Percentiles rank a stretch among this genome's conserved stretches.
phyloP scores from a whole-genome alignment of 768 basidiomycete species.

The Boletus sensibilis region DNA sequence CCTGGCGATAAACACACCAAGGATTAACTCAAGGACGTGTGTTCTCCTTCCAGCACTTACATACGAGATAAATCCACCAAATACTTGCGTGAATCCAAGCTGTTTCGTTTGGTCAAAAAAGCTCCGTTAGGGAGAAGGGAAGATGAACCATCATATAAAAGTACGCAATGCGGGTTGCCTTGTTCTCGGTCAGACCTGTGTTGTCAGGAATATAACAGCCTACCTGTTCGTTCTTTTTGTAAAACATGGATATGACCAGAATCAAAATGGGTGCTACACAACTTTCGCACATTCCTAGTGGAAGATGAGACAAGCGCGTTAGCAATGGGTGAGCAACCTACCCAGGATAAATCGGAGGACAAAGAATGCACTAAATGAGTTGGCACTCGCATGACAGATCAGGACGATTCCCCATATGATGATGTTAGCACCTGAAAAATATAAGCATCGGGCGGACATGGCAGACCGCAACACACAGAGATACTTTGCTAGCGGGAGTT shows the following conservation, averaged over 20 bases:
- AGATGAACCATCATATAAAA: conserved; percentile 38
- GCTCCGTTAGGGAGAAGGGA: neutral
- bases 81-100: conserved; percentile 29
- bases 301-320: neutral
- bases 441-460: neutral
- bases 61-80: conserved; percentile 41
- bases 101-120: conserved; percentile 2
- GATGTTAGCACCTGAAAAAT: conserved; percentile 34
- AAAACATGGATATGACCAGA: conserved; percentile 39
- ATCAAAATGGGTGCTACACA: conserved; percentile 42
- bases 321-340: neutral
- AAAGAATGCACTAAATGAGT: conserved; percentile 39
- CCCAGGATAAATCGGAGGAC: conserved; percentile 34
- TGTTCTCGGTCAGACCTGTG: neutral
- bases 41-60: conserved; percentile 9
- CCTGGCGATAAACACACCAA: neutral
- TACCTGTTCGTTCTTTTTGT: conserved; percentile 42
- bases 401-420: conserved; percentile 40
- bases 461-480: conserved; percentile 26
- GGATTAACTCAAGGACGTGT: neutral
- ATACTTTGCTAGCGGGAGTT: conserved; percentile 37
- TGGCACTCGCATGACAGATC: conserved; percentile 35
- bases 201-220: neutral
- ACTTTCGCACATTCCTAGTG: conserved; percentile 36
- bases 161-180: conserved; percentile 35